Conservation (phyloP, 1,284 basidiomycete genomes). For the Vanrija sp. region DNA sequence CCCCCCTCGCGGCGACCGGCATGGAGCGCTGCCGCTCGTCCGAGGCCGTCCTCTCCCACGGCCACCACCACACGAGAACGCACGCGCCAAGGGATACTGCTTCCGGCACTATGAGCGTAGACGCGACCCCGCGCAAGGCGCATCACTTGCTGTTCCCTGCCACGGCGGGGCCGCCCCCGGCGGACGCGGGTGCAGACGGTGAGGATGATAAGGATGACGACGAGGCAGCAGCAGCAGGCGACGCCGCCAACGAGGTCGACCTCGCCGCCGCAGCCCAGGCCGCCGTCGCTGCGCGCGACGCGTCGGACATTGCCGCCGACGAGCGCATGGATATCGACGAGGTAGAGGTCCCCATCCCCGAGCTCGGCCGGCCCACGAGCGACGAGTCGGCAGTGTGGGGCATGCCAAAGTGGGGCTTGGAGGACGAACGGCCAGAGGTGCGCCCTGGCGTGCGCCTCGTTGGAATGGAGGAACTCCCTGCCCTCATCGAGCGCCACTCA, state of each 20-base stretch:
- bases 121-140: slow-evolving; percentile 16
- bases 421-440: slow-evolving; percentile 39
- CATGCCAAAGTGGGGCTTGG: slow-evolving; percentile 46
- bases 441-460: slow-evolving; percentile 42
- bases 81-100: background rate
- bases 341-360: slow-evolving; percentile 14
- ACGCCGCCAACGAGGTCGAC: slow-evolving; percentile 14
- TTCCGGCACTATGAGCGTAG: slow-evolving; percentile 3
- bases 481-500: slow-evolving; percentile 39
- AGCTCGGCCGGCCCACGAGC: slow-evolving; percentile 13
- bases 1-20: slow-evolving; percentile 20
- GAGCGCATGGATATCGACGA: slow-evolving; percentile 25
- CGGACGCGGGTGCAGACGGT: background rate
- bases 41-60: slow-evolving; percentile 29
- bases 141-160: slow-evolving; percentile 1
- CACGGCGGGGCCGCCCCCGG: background rate
- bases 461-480: slow-evolving; percentile 41
- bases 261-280: background rate
- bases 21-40: slow-evolving; percentile 45
- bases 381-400: slow-evolving; percentile 37
- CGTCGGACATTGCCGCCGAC: slow-evolving; percentile 1
- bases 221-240: background rate
- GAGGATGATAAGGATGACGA: slow-evolving; percentile 2
- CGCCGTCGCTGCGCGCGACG: background rate
- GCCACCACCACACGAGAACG: slow-evolving; percentile 6